Evolutionary conservation across 2,329 filamentous ascomycete genomes (phyloP).

Genomic region (Phialocephala sp.): DNA sequence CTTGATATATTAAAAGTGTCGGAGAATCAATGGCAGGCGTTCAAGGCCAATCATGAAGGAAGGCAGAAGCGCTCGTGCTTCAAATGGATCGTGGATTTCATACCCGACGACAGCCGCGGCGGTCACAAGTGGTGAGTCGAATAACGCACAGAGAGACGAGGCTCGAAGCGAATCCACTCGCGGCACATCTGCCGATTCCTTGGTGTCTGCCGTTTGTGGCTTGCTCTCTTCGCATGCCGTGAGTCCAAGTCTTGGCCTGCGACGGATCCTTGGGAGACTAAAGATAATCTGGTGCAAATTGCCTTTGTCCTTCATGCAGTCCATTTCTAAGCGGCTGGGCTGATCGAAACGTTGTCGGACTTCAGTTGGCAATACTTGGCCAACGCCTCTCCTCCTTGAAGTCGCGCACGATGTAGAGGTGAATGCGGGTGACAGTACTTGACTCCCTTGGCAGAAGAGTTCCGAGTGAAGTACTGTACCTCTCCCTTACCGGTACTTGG

Average conservation of each 20-base stretch:
- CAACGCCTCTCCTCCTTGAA: not conserved
- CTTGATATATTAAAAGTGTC: no score
- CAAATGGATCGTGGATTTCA: not conserved
- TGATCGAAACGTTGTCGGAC: not conserved
- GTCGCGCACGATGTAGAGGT: not conserved
- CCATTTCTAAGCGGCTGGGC: conserved; percentile 6
- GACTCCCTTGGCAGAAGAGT: not conserved
- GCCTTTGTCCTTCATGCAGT: not conserved
- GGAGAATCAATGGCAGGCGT: no score
- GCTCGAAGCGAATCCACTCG: conserved; percentile 4
- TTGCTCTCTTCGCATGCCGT: not conserved
- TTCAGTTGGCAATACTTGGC: not conserved
- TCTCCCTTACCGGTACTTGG: conserved; percentile 1
- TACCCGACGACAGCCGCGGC: conserved; percentile 9
- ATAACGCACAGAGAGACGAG: not conserved
- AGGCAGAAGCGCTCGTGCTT: no score
- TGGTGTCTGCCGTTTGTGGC: conserved; percentile 4
- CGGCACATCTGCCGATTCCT: not conserved
- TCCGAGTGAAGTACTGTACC: not conserved
- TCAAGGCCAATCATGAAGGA: no score
- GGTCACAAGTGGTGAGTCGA: conserved; percentile 4
- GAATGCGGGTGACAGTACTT: conserved; percentile 3
- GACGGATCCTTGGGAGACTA: not conserved
- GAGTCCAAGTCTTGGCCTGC: not conserved
- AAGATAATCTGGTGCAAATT: conserved; percentile 5